Conservation (phyloP, 192 early-diverging fungal species). For the Coemansia sp. region DNA sequence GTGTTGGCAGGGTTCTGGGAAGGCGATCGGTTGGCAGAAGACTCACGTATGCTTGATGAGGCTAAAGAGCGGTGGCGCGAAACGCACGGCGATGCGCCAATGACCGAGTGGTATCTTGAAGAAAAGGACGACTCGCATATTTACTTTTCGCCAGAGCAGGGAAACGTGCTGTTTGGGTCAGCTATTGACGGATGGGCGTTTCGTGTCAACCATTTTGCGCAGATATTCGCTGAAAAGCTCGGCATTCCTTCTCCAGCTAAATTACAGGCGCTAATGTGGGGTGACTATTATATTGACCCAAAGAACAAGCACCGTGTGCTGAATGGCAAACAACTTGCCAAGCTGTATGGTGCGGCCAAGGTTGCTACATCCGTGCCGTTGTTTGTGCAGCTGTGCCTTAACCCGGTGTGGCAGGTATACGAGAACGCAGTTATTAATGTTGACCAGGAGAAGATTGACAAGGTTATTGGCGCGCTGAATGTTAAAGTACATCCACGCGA, state of each 20-base stretch:
- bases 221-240: slow-evolving; percentile 86
- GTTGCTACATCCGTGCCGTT: slow-evolving; percentile 60
- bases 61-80: slow-evolving; percentile 58
- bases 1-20: slow-evolving; percentile 93
- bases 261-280: slow-evolving; percentile 90
- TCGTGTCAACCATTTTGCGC: slow-evolving; percentile 88
- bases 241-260: slow-evolving; percentile 40
- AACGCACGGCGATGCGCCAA: slow-evolving; percentile 56
- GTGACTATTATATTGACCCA: slow-evolving; percentile 94
- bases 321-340: slow-evolving; percentile 82
- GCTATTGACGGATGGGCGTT: slow-evolving; percentile 99
- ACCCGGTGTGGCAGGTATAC: slow-evolving; percentile 95
- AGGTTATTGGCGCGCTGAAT: slow-evolving; percentile 84
- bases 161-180: slow-evolving; percentile 95
- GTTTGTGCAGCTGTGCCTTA: slow-evolving; percentile 94
- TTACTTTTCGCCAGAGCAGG: slow-evolving; percentile 92
- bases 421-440: slow-evolving; percentile 68
- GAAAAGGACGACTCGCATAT: slow-evolving; percentile 91
- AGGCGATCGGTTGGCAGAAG: slow-evolving; percentile 80
- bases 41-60: slow-evolving; percentile 68
- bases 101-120: slow-evolving; percentile 79
- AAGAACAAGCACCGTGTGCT: slow-evolving; percentile 88
- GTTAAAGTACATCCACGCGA: slow-evolving; percentile 92
- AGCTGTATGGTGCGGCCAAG: slow-evolving; percentile 56
- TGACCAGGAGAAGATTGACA: slow-evolving; percentile 84